Evolutionary conservation across 768 basidiomycete species (phyloP), one percentile per base, ranked within the genome.

Genomic region (Tephrocybe sp.): DNA sequence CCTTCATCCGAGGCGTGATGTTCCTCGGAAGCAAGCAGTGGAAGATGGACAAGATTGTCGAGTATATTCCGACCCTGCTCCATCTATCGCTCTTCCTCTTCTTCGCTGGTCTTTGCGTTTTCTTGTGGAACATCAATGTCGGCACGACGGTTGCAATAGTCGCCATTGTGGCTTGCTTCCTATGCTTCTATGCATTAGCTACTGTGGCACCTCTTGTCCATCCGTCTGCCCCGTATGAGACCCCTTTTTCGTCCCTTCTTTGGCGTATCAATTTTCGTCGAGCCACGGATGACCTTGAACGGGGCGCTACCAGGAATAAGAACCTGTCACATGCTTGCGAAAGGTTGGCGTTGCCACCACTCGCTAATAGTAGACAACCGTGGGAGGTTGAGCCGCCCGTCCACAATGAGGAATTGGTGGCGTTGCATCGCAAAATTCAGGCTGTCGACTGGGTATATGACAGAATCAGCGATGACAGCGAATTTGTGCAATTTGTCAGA

Each of bases 151-250:
- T n/a, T 0, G 9, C 28, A 1, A 5, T 42, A 1, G 9, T 47
- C 7, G 35, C 8, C 1, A 19, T 51, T 16, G 15, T 45, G 8
- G 13, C 21, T 21, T 35, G 31, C 6, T 47, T 15, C 26, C 24
- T 44, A 2, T 18, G 9, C 15, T 34, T 38, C 7, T 52, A 52
- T 31, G 16, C 9, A 1, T 9, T 52, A 5, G 45, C 45, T 1
- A 52, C 51, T 11, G 12, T 52, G 2, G 38, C 51, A 4, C 51
- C 51, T 36, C 28, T 52, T 9, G 9, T 47, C 5, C 39, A 52
- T 22, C 32, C 13, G 9, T 25, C 35, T 3, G 43, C 44, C 3
- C 50, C 50, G 1, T 51, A 51, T 18, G 43, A 45, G 15, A 51
- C 50, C 1, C 50, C 43, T 1, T 32, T 41, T 34, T 48, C 38